These are phyloP conservation scores for Amaranthus tricolor DNA, from an alignment of 179 eudicot genomes.

Conservation along the genomic window DNA sequence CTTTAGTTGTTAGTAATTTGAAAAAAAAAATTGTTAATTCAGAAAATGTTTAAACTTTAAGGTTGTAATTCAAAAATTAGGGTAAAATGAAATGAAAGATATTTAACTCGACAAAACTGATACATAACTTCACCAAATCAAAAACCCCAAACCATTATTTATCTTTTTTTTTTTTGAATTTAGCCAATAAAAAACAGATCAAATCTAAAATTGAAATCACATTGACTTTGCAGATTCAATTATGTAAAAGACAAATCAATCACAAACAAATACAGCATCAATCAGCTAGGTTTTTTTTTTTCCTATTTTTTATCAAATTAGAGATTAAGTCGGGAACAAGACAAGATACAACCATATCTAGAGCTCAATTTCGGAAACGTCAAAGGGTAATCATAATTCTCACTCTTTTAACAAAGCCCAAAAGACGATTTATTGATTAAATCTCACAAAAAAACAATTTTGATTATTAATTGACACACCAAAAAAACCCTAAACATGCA, in stretches of 20 bases:
- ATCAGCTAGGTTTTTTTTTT: too few species aligned
- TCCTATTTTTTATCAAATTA: not conserved
- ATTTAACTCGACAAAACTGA: too few species aligned
- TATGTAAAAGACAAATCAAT: not conserved
- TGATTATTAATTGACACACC: not conserved
- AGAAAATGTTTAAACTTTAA: too few species aligned
- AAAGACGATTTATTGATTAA: not conserved
- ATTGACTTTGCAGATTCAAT: not conserved
- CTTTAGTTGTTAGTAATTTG: too few species aligned
- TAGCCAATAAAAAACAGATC: too few species aligned
- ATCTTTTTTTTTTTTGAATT: too few species aligned
- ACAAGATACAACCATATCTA: slow-evolving; percentile 3
- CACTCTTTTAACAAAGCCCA: not conserved
- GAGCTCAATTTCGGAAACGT: not conserved
- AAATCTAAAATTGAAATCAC: too few species aligned
- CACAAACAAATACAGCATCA: not conserved
- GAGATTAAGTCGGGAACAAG: not conserved
- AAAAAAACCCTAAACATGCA: slow-evolving; percentile 11
- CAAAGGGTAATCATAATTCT: not conserved
- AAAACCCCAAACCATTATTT: too few species aligned
- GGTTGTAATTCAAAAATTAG: too few species aligned
- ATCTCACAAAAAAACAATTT: not conserved
- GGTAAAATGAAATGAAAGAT: too few species aligned
- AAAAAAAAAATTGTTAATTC: too few species aligned
- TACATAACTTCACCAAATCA: too few species aligned